Percentiles rank a stretch among this genome's conserved stretches.
Conservation (phyloP, 176 grass and related monocot species). For the Triticum urartu region DNA sequence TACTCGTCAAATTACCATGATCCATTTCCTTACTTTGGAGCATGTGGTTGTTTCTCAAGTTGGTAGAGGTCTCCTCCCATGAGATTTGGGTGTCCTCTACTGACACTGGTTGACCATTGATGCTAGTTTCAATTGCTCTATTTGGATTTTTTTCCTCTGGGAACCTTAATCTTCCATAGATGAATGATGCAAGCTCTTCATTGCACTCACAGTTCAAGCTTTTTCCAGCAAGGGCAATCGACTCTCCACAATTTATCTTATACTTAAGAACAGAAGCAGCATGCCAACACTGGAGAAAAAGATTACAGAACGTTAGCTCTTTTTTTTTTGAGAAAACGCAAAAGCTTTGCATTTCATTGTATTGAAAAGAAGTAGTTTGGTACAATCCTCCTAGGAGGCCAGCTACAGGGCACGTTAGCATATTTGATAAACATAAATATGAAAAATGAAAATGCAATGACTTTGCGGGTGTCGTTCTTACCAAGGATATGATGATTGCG, state of each 20-base stretch:
- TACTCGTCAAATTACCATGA: conserved; percentile 34
- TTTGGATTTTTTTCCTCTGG: conserved; percentile 39
- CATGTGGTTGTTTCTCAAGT: conserved; percentile 4
- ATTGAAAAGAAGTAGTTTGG: too few species aligned
- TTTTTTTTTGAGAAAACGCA: too few species aligned
- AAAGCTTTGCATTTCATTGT: too few species aligned
- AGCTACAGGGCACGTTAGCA: background rate
- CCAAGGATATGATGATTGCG: conserved; percentile 71
- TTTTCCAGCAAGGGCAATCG: conserved; percentile 57
- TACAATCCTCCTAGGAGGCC: too few species aligned
- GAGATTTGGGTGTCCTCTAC: background rate
- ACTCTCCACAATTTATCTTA: conserved; percentile 57
- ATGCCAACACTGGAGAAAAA: conserved; percentile 72
- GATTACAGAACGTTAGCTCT: conserved; percentile 5
- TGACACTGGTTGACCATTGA: background rate
- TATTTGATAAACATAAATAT: conserved; percentile 1
- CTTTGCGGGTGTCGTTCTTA: conserved; percentile 28
- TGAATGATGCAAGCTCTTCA: conserved; percentile 31
- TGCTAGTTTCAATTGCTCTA: conserved; percentile 31
- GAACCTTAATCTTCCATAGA: conserved; percentile 46
- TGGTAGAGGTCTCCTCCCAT: conserved; percentile 22
- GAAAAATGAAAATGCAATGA: conserved; percentile 18
- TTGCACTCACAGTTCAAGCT: conserved; percentile 55
- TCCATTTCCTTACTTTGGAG: conserved; percentile 18
- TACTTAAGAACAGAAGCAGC: conserved; percentile 69